A percentile compares a stretch with the other conserved stretches of the same genome.
These are phyloP conservation scores for Yarrowia galli DNA, from an alignment of 1,139 yeast genomes.

Conservation along the genomic window DNA sequence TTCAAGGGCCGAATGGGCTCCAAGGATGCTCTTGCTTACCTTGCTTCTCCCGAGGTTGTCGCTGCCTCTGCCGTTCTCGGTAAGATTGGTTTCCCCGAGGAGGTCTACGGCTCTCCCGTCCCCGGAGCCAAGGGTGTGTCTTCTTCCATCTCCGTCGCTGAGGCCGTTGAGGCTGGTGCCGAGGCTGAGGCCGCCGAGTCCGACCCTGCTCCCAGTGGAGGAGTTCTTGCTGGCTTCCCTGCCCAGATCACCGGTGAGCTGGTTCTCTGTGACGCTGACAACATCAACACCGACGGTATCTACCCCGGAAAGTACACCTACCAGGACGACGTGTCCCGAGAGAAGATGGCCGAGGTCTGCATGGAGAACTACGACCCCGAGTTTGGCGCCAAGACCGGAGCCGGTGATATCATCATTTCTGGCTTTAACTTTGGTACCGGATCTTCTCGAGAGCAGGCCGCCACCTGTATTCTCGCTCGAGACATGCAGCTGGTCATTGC, in stretches of 20 bases:
- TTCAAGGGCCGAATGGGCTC: slow-evolving; percentile 99
- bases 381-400: slow-evolving; percentile 76
- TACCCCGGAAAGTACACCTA: slow-evolving; percentile 99
- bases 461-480: slow-evolving; percentile 92
- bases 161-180: slow-evolving; percentile 48
- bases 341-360: slow-evolving; percentile 97
- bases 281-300: slow-evolving; percentile 97
- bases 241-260: slow-evolving; percentile 86
- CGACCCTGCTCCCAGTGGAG: slow-evolving; percentile 59
- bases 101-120: slow-evolving; percentile 66
- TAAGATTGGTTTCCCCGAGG: slow-evolving; percentile 90
- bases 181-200: slow-evolving; percentile 51
- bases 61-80: slow-evolving; percentile 98
- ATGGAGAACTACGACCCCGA: slow-evolving; percentile 98
- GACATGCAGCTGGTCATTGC: slow-evolving; percentile 93
- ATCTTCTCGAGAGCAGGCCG: slow-evolving; percentile 99
- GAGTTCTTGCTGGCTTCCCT: slow-evolving; percentile 90
- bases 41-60: slow-evolving; percentile 97
- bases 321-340: slow-evolving; percentile 93
- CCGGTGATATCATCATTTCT: slow-evolving; percentile 88
- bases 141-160: slow-evolving; percentile 56
- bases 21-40: slow-evolving; percentile 91
- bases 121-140: slow-evolving; percentile 56
- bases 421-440: slow-evolving; percentile 99
- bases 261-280: slow-evolving; percentile 95